Evolutionary conservation across 2,329 filamentous ascomycete species (phyloP).

Genomic region (Aureobasidium subglaciale): DNA sequence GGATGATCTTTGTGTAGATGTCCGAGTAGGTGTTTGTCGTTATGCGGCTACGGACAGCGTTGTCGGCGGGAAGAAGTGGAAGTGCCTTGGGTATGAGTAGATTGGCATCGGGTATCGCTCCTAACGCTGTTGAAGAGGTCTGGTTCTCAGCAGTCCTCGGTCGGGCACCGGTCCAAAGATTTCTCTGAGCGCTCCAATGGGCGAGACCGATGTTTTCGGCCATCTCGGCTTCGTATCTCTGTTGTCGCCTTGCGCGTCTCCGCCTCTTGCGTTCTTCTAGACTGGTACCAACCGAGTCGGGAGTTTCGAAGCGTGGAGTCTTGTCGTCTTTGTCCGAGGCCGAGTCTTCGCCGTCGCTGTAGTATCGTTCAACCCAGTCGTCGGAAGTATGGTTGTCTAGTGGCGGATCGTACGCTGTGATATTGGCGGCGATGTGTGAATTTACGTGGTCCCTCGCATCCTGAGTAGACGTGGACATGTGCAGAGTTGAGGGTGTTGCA

Average conservation of each 20-base stretch:
- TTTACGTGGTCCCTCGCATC: background rate
- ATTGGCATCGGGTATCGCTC: conserved; percentile 20
- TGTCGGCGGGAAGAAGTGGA: conserved; percentile 67
- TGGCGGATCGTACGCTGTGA: too few relatives aligned
- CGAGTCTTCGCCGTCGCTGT: conserved; percentile 30
- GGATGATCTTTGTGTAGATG: conserved; percentile 83
- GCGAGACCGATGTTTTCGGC: conserved; percentile 72
- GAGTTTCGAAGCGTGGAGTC: conserved; percentile 31
- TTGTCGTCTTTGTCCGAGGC: conserved; percentile 18
- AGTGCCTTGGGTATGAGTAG: conserved; percentile 62
- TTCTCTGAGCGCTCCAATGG: conserved; percentile 69
- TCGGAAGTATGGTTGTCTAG: background rate
- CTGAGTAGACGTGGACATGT: background rate
- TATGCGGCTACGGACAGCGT: conserved; percentile 72
- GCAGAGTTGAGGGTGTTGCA: too few relatives aligned
- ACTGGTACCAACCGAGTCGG: conserved; percentile 35
- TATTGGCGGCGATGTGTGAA: conserved; percentile 14
- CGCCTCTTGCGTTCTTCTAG: conserved; percentile 22
- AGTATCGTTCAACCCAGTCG: conserved; percentile 37
- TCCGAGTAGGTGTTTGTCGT: conserved; percentile 65
- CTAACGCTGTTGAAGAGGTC: conserved; percentile 22
- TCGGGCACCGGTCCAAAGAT: conserved; percentile 78
- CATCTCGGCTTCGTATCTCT: conserved; percentile 37
- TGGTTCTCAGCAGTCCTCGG: conserved; percentile 34
- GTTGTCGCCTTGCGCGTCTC: conserved; percentile 33